Percentiles rank a stretch among this genome's conserved stretches.
These are phyloP conservation scores for Mycena citricolor DNA, from an alignment of 1,284 basidiomycete species.

Conservation along the genomic window DNA sequence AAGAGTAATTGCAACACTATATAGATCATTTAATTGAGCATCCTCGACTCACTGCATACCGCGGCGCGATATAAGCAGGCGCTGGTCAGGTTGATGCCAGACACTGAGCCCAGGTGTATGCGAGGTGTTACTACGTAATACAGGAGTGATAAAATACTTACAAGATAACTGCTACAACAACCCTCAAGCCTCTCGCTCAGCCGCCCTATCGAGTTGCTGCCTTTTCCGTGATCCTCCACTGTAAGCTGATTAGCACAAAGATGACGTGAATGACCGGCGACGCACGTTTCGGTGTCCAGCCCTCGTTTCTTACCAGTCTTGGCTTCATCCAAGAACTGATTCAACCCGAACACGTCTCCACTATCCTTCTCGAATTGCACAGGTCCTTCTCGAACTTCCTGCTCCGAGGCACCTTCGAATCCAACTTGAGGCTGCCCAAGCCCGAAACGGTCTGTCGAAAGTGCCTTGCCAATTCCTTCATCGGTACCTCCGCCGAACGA, in stretches of 20 bases:
- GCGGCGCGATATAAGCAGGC: too few species aligned
- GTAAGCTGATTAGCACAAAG: conserved; percentile 22
- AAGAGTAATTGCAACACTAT: too few species aligned
- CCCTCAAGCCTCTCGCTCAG: conserved; percentile 60
- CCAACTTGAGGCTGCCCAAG: conserved; percentile 84
- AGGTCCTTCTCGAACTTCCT: conserved; percentile 87
- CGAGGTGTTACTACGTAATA: too few species aligned
- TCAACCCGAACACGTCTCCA: conserved; percentile 95
- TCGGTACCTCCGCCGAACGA: conserved; percentile 93
- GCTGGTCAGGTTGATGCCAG: too few species aligned
- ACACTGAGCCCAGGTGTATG: too few species aligned
- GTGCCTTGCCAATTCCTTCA: conserved; percentile 86
- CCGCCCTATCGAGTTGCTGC: conserved; percentile 68
- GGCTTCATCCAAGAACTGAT: conserved; percentile 96
- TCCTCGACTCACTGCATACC: too few species aligned
- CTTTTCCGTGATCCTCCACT: conserved; percentile 69
- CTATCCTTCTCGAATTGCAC: conserved; percentile 99
- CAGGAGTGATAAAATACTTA: too few species aligned
- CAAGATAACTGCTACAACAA: too few species aligned
- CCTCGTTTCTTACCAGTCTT: conserved; percentile 92
- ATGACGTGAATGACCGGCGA: conserved; percentile 6
- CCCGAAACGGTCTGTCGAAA: conserved; percentile 93
- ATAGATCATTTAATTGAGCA: too few species aligned
- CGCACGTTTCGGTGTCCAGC: conserved; percentile 74
- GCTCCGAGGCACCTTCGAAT: conserved; percentile 86